phyloP scores from a whole-genome alignment of 164 flowering plant genomes.

The Cinnamomum micranthum region DNA sequence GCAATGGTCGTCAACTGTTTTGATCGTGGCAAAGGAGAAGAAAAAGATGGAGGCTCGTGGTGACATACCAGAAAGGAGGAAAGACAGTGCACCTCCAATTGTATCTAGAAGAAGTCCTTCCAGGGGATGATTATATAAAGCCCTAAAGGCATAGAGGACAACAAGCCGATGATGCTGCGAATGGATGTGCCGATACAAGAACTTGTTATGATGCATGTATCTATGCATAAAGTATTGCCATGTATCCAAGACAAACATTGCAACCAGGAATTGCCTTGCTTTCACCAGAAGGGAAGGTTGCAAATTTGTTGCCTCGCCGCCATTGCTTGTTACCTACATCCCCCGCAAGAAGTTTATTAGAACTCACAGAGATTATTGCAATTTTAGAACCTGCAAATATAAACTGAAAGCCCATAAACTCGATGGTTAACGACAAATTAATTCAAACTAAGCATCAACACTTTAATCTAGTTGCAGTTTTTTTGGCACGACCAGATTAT shows the following conservation, averaged over 20 bases:
- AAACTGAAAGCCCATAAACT: too few relatives aligned
- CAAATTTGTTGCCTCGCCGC: conserved; percentile 19
- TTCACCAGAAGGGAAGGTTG: conserved; percentile 40
- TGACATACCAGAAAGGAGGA: conserved; percentile 90
- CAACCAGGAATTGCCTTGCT: conserved; percentile 57
- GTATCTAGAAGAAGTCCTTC: conserved; percentile 92
- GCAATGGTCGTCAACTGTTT: conserved; percentile 95
- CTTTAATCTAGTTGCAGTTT: too few relatives aligned
- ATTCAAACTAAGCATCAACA: too few relatives aligned
- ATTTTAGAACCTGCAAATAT: too few relatives aligned
- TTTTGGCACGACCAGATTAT: too few relatives aligned
- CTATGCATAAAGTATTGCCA: conserved; percentile 97
- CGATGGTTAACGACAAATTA: too few relatives aligned
- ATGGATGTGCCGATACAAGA: conserved; percentile 82
- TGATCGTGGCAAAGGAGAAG: conserved; percentile 90
- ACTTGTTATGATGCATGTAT: conserved; percentile 93
- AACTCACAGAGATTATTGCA: neutral
- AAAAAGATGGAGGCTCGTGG: conserved; percentile 80
- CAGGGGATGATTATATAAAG: conserved; percentile 85
- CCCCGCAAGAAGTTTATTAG: neutral
- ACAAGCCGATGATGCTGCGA: conserved; percentile 87
- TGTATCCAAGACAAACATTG: conserved; percentile 80
- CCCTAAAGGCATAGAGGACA: conserved; percentile 94
- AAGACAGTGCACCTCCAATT: conserved; percentile 81
- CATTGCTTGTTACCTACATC: conserved; percentile 48